These are phyloP conservation scores for Trametes sp. DNA, from an alignment of 1,284 basidiomycete species.

Conservation along the genomic window DNA sequence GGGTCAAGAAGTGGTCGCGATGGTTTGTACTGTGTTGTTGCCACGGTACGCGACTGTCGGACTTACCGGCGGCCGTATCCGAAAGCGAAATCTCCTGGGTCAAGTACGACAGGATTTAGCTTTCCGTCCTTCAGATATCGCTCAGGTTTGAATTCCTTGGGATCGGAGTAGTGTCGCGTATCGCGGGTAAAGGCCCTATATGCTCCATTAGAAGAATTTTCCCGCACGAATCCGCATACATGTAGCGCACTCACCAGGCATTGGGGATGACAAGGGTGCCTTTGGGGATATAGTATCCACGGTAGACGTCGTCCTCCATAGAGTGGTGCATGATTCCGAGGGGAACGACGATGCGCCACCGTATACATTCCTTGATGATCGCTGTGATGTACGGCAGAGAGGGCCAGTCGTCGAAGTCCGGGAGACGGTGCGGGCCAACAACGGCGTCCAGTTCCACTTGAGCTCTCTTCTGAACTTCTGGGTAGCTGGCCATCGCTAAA, in stretches of 20 bases:
- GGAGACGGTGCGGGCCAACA: conserved; percentile 31
- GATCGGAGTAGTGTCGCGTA: conserved; percentile 24
- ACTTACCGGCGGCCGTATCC: conserved; percentile 27
- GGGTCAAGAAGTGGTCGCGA: background rate
- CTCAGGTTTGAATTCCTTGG: conserved; percentile 27
- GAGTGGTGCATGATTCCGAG: conserved; percentile 21
- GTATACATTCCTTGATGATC: conserved; percentile 32
- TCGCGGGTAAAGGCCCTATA: conserved; percentile 20
- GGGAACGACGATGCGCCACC: conserved; percentile 31
- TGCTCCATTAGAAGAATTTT: background rate
- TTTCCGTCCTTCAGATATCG: conserved; percentile 27
- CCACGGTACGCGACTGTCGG: background rate
- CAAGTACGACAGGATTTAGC: conserved; percentile 14
- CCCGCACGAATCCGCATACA: background rate
- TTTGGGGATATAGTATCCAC: conserved; percentile 35
- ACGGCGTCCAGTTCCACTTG: conserved; percentile 43
- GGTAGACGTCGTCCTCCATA: conserved; percentile 26
- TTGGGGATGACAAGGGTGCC: conserved; percentile 31
- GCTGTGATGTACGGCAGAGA: conserved; percentile 30
- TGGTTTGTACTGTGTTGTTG: no score
- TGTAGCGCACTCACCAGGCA: conserved; percentile 10
- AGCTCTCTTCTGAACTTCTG: conserved; percentile 40
- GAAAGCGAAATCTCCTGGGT: conserved; percentile 30
- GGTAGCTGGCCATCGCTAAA: conserved; percentile 44
- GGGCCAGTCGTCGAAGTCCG: conserved; percentile 26